Base-by-base conservation (phyloP, 2,329 filamentous ascomycete genomes). In the Fusarium cyanostomum region DNA sequence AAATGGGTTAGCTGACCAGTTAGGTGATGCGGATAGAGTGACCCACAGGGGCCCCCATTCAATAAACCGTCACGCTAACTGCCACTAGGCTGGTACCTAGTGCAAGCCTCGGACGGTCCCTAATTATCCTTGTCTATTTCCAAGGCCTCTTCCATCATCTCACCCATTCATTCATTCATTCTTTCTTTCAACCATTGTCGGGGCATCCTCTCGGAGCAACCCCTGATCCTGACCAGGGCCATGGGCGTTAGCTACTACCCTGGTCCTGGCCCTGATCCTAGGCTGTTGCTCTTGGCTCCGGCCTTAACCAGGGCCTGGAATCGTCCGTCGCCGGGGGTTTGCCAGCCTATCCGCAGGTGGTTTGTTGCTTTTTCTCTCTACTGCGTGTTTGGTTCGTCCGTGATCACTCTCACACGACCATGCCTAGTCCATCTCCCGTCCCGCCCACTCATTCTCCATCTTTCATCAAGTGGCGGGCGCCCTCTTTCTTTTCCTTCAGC, bases 41-140 rank as follows among this genome's bases (percentile, higher is more conserved):
- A 12, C 24, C 39, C 51, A 33, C 49, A 51, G 41, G 28, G 35
- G 52, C n/a, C 13, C 49, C 67, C 67, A 69, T 58, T 70, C 69
- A 70, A 71, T 71, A 71, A 71, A 68, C 61, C 69, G 64, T 37
- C 56, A 50, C 67, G 63, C 69, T 71, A 71, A 66, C 18, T 35
- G 33, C 34, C 33, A 44, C n/a, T n/a, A n/a, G n/a, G n/a, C n/a
- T n/a, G n/a, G n/a, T n/a, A n/a, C n/a, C 62, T 66, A 66, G 62
- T 71, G 69, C 69, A 71, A 61, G 59, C 66, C 63, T 46, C 43
- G 46, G 52, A 50, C 52, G 53, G 52, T 50, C 42, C 21, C 42
- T 62, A 51, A 57, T 62, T 42, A 54, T 57, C 63, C 59, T 59
- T 61, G 63, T 56, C 37, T 44, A 30, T 37, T 41, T 51, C 24